phyloP scores from a whole-genome alignment of 2,329 filamentous ascomycete species.

The Botrytis hyacinthi region DNA sequence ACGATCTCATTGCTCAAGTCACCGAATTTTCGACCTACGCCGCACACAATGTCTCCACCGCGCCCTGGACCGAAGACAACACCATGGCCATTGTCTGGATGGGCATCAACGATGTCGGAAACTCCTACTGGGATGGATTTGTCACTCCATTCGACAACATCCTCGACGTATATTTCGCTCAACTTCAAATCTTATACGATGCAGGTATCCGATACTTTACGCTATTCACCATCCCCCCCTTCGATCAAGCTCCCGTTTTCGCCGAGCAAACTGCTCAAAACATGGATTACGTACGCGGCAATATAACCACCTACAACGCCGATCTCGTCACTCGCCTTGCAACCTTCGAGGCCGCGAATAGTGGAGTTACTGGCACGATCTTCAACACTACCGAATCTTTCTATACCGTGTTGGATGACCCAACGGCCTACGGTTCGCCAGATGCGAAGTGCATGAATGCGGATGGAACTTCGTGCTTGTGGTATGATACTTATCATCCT shows the following conservation, averaged over 20 bases:
- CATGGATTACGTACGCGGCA: neutral
- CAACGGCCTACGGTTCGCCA: neutral
- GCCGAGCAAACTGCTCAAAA: neutral
- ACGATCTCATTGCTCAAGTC: slow-evolving; percentile 13
- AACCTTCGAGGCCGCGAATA: slow-evolving; percentile 1
- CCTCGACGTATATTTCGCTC: neutral
- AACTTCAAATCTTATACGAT: neutral
- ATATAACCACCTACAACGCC: slow-evolving; percentile 4
- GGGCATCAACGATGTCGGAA: slow-evolving; percentile 17
- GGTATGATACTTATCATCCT: slow-evolving; percentile 17
- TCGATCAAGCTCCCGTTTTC: slow-evolving; percentile 13
- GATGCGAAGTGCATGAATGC: slow-evolving; percentile 4
- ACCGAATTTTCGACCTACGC: slow-evolving; percentile 8
- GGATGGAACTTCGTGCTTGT: slow-evolving; percentile 15
- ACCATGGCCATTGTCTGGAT: slow-evolving; percentile 12
- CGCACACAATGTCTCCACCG: neutral
- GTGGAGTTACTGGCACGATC: neutral
- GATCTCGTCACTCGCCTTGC: neutral
- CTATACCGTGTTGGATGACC: neutral
- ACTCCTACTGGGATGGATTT: slow-evolving; percentile 13
- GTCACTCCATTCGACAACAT: neutral
- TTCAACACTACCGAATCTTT: slow-evolving; percentile 11
- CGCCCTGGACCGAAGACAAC: slow-evolving; percentile 3
- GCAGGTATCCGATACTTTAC: slow-evolving; percentile 10
- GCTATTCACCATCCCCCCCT: slow-evolving; percentile 5